These are phyloP conservation scores for Colletotrichum phormii DNA, from an alignment of 2,329 filamentous ascomycete genomes.

Conservation along the genomic window DNA sequence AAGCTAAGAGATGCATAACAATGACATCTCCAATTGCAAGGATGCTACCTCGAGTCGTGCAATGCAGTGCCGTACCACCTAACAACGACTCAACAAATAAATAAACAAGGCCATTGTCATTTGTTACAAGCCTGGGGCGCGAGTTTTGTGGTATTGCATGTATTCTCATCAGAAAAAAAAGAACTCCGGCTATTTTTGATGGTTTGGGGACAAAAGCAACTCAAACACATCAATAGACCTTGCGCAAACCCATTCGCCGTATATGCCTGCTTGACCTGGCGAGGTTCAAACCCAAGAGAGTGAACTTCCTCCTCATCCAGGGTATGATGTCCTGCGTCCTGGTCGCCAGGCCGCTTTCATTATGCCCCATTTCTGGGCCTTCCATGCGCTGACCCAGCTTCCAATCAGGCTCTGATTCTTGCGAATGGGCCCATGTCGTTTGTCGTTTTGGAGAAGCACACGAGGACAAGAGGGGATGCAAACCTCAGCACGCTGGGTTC, in stretches of 20 bases:
- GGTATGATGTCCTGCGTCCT: background rate
- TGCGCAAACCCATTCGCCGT: constrained; percentile 7
- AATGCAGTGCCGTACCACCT: background rate
- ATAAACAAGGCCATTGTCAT: background rate
- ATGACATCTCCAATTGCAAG: background rate
- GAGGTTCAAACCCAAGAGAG: background rate
- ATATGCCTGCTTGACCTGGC: background rate
- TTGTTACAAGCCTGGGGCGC: background rate
- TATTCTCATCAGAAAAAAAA: constrained; percentile 20
- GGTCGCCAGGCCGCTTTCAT: background rate
- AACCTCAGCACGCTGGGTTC: background rate
- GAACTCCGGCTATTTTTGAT: constrained; percentile 27
- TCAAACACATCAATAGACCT: constrained; percentile 22
- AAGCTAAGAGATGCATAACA: background rate
- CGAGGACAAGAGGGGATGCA: background rate
- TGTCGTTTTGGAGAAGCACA: background rate
- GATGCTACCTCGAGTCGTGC: background rate
- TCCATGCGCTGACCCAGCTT: background rate
- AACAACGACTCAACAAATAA: background rate
- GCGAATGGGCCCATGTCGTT: background rate
- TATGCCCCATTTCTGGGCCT: background rate
- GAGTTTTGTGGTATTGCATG: background rate
- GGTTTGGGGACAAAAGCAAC: constrained; percentile 15
- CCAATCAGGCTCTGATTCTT: background rate
- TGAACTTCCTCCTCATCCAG: background rate